Conservation (phyloP, 2,329 filamentous ascomycete species). For the Phyllosticta citrichinensis region DNA sequence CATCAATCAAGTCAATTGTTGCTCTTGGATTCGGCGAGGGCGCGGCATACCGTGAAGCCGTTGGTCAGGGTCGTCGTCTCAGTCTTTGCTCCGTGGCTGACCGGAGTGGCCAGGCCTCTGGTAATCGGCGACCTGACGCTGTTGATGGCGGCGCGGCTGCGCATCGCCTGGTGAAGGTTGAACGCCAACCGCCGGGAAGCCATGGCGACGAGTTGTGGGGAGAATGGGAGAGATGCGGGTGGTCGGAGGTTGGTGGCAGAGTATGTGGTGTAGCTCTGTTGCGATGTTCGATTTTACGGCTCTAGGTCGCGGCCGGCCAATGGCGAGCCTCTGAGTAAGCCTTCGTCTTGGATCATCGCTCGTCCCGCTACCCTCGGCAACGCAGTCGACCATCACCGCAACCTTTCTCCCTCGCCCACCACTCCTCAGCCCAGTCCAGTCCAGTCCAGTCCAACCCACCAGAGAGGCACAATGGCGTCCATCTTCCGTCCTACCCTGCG, state of each 20-base stretch:
- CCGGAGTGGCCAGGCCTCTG: constrained; percentile 84
- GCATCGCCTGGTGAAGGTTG: constrained; percentile 83
- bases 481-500: constrained; percentile 41
- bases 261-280: constrained; percentile 25
- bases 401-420: not conserved
- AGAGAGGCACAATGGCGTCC: constrained; percentile 39
- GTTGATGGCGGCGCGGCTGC: constrained; percentile 76
- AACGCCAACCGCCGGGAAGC: constrained; percentile 95
- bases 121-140: constrained; percentile 61
- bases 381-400: constrained; percentile 1
- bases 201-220: constrained; percentile 46
- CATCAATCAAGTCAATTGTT: constrained; percentile 23
- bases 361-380: constrained; percentile 5
- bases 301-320: not conserved
- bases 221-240: constrained; percentile 20
- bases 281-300: constrained; percentile 8
- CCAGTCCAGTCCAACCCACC: not conserved
- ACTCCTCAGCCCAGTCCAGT: not conserved
- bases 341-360: not conserved
- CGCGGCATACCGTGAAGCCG: constrained; percentile 72
- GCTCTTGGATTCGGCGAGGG: constrained; percentile 12
- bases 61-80: constrained; percentile 95
- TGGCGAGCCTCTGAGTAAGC: constrained; percentile 2
- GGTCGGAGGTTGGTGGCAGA: constrained; percentile 41
- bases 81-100: constrained; percentile 65